Conservation (phyloP, 2,329 filamentous ascomycete species). For the Trichoderma sp. region DNA sequence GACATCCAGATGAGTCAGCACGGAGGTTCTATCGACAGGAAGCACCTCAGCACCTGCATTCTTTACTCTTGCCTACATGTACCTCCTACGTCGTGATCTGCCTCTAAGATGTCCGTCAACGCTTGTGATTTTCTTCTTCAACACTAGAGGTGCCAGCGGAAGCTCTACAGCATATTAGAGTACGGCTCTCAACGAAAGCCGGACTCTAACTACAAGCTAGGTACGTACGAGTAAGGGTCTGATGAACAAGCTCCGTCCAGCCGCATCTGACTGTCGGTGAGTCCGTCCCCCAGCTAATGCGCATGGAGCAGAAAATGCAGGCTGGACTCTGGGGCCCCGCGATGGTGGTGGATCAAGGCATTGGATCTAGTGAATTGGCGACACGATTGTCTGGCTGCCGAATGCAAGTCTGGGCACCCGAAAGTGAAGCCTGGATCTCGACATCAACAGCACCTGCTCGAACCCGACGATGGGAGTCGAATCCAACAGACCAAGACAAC, state of each 20-base stretch:
- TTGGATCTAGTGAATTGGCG: background rate
- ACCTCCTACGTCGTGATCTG: background rate
- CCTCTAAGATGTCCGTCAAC: background rate
- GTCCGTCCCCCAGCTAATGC: constrained; percentile 2
- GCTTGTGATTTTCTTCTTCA: background rate
- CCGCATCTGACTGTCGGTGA: constrained; percentile 46
- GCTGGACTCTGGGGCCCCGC: constrained; percentile 34
- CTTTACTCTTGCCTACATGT: background rate
- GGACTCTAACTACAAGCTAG: background rate
- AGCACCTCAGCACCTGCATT: background rate
- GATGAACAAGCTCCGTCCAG: background rate
- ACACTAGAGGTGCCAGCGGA: background rate
- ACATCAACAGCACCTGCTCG: background rate
- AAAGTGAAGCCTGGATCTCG: background rate
- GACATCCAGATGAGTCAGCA: constrained; percentile 7
- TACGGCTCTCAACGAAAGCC: background rate
- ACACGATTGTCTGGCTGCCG: background rate
- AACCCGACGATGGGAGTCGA: background rate
- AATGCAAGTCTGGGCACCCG: background rate
- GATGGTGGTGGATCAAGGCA: constrained; percentile 24
- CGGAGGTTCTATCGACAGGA: background rate
- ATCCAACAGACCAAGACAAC: background rate
- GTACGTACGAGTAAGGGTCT: background rate
- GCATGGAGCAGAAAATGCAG: constrained; percentile 15
- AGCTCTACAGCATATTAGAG: background rate